Percentiles rank a stretch among this genome's conserved stretches.
Conservation (phyloP, 2,329 filamentous ascomycete species). For the Hypoxylon sp. region DNA sequence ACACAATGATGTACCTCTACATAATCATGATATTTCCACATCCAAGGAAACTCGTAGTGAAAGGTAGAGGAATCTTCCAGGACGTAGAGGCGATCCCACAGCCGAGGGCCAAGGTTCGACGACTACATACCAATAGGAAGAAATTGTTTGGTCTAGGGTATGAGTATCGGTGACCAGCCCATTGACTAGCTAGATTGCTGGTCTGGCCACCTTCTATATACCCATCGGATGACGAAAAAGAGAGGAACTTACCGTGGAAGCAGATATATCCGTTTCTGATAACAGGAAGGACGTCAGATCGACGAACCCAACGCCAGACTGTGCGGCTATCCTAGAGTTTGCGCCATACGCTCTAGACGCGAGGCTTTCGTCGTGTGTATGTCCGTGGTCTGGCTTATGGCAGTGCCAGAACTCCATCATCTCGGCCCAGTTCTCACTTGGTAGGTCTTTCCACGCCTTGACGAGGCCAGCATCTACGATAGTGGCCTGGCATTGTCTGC, state of each 20-base stretch:
- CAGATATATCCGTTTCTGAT: constrained; percentile 68
- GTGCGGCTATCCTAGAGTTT: constrained; percentile 74
- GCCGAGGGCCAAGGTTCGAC: constrained; percentile 49
- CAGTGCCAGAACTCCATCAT: constrained; percentile 99
- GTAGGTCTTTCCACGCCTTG: constrained; percentile 84
- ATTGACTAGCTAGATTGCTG: constrained; percentile 55
- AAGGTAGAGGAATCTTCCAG: constrained; percentile 48
- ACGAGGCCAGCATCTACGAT: constrained; percentile 53
- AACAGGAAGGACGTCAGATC: constrained; percentile 82
- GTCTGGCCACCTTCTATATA: constrained; percentile 71
- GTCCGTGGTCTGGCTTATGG: constrained; percentile 79
- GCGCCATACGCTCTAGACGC: constrained; percentile 83
- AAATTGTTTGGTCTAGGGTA: constrained; percentile 64
- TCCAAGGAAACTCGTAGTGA: constrained; percentile 59
- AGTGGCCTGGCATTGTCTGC: constrained; percentile 50
- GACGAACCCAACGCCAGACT: constrained; percentile 75
- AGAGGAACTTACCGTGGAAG: constrained; percentile 50
- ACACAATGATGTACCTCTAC: constrained; percentile 56
- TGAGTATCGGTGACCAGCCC: constrained; percentile 73
- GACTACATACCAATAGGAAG: constrained; percentile 41
- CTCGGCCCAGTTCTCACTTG: constrained; percentile 97
- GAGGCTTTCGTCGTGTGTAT: constrained; percentile 57
- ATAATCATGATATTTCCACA: constrained; percentile 58
- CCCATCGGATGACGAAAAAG: constrained; percentile 46
- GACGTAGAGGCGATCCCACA: constrained; percentile 51